Base-by-base conservation (phyloP, 352 stramenopile species). In the Hyaloperonospora arabidopsidis region DNA sequence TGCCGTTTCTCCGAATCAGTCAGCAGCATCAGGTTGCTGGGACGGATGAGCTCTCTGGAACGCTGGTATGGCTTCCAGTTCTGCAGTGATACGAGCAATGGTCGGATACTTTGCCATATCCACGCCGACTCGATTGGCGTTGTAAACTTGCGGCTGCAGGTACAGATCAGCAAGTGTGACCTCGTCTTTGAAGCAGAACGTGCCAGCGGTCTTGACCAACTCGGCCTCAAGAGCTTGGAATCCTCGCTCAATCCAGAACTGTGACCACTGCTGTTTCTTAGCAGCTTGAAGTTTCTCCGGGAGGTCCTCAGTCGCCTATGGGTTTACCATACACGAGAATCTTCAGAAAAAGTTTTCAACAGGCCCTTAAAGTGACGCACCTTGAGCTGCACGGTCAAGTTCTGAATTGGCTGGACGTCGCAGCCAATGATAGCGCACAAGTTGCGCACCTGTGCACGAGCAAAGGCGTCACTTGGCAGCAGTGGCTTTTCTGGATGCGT, bases 141-240 rank as follows among this genome's bases (percentile, higher is more conserved):
- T 97, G 78, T 95, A 96, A 13, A 98, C 65, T 62, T 98, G 90
- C 15, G 92, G 90, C 49, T 96, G 70, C 19, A 98, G 66, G 59
- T 82, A 96, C 18, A 89, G 50, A 65, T 98, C 92, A 0, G 82
- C 93, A 29, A 97, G 65, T 22, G 89, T 96, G 34, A 95, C 61
- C 14, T 57, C 56, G 73, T 96, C 61, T 45, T 79, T 77, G 61
- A 93, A 54, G 65, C 82, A 84, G 75, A 86, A 90, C 58, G 51
- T 67, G 47, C 74, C 70, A 11, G 75, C 73, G 0, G 75, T 84
- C 54, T 72, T 71, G 23, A 43, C 19, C 19, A 89, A 63, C 55
- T 85, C 69, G 10, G 57, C 54, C 57, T 97, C 89, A n/a, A 98
- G 61, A 22, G 71, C 80, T 8, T 63, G 54, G 41, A 97, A 92